These are phyloP conservation scores for Thalia dealbata DNA, from an alignment of 176 grass and related monocot species.

Conservation along the genomic window DNA sequence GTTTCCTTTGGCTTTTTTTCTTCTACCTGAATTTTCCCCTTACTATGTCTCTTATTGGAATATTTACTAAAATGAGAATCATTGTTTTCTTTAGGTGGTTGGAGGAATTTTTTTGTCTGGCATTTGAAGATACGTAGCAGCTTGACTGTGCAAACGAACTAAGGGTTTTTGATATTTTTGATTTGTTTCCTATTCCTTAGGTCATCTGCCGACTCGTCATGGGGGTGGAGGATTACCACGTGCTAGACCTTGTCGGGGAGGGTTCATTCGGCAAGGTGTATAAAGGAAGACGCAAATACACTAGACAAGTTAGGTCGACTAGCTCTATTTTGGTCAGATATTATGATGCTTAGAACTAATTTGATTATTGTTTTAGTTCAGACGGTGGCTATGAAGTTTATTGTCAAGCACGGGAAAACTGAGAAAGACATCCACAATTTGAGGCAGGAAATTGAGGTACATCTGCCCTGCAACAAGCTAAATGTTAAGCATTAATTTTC, in stretches of 20 bases:
- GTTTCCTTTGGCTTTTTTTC: too few relatives aligned
- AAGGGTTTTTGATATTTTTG: background rate
- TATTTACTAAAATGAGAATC: too few relatives aligned
- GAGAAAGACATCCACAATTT: conserved; percentile 95
- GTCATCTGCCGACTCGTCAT: conserved; percentile 10
- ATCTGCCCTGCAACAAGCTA: background rate
- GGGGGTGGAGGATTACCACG: conserved; percentile 81
- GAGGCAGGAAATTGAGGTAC: conserved; percentile 86
- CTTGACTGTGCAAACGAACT: too few relatives aligned
- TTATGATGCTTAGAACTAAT: background rate
- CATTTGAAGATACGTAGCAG: too few relatives aligned
- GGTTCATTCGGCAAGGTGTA: conserved; percentile 95
- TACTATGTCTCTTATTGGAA: too few relatives aligned
- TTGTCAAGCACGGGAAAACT: conserved; percentile 80
- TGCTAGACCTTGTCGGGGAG: conserved; percentile 73
- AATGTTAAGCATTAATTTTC: background rate
- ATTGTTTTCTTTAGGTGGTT: too few relatives aligned
- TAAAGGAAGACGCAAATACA: conserved; percentile 77
- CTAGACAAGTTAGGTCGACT: conserved; percentile 45
- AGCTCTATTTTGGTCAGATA: background rate
- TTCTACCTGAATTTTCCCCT: too few relatives aligned
- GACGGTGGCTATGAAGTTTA: conserved; percentile 97
- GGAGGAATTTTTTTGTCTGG: too few relatives aligned
- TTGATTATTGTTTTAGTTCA: conserved; percentile 23
- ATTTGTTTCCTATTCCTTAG: background rate